These are phyloP conservation scores for Ophiostoma perfectum DNA, from an alignment of 2,329 filamentous ascomycete genomes.

Conservation along the genomic window DNA sequence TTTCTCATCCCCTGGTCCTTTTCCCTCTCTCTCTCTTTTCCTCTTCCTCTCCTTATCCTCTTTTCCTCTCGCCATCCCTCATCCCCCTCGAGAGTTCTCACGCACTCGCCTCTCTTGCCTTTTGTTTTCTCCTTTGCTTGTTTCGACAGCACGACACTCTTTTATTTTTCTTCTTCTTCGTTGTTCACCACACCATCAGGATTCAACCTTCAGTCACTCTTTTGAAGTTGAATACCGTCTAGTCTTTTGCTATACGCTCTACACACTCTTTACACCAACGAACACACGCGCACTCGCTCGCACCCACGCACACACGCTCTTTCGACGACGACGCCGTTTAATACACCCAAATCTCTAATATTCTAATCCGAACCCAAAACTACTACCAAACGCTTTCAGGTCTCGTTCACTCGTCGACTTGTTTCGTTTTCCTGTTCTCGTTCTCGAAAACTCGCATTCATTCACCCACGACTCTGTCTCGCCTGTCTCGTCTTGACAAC, in stretches of 20 bases:
- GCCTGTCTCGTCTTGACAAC: not conserved
- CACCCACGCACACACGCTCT: slow-evolving; percentile 6
- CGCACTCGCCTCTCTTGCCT: slow-evolving; percentile 10
- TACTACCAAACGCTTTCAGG: slow-evolving; percentile 1
- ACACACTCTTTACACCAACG: not conserved
- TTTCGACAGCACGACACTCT: slow-evolving; percentile 26
- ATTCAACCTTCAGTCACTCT: slow-evolving; percentile 43
- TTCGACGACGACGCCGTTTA: slow-evolving; percentile 10
- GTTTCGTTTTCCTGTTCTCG: not conserved
- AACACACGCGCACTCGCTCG: not conserved
- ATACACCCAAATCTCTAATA: slow-evolving; percentile 43
- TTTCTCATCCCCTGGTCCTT: slow-evolving; percentile 17
- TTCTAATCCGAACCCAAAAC: slow-evolving; percentile 40
- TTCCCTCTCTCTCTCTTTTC: slow-evolving; percentile 11
- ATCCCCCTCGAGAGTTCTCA: slow-evolving; percentile 1
- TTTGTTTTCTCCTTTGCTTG: slow-evolving; percentile 19
- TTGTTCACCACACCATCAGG: slow-evolving; percentile 30
- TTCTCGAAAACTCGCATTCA: not conserved
- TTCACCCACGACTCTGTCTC: not conserved
- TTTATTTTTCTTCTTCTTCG: slow-evolving; percentile 30
- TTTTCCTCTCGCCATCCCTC: slow-evolving; percentile 10
- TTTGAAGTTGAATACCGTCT: slow-evolving; percentile 40
- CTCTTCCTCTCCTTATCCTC: slow-evolving; percentile 14
- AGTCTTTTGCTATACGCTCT: slow-evolving; percentile 36
- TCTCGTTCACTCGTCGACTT: slow-evolving; percentile 16